Percentiles rank a stretch among this genome's conserved stretches.
Conservation (phyloP, 108 stramenopile genomes). For the Pseudonitzschia multistriata region DNA sequence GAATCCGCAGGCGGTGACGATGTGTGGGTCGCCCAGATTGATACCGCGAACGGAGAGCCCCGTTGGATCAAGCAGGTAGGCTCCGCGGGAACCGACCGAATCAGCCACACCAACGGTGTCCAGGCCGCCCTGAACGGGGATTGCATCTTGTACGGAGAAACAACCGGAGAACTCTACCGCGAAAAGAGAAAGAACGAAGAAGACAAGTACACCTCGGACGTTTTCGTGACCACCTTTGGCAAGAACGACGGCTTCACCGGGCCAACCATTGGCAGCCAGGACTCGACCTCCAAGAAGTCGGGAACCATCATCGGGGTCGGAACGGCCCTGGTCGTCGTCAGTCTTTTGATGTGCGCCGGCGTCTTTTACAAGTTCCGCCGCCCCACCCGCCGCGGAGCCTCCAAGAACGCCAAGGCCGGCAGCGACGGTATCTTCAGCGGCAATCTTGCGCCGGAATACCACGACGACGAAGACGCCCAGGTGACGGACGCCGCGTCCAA, state of each 20-base stretch:
- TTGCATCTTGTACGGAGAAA: conserved; percentile 40
- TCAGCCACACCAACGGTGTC: conserved; percentile 30
- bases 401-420: not conserved
- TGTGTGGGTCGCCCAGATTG: conserved; percentile 31
- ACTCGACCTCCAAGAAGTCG: not conserved
- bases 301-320: not conserved
- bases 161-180: conserved; percentile 39
- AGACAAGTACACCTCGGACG: not conserved
- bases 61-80: conserved; percentile 23
- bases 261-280: not conserved
- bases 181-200: not conserved
- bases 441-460: not conserved
- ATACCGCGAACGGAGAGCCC: conserved; percentile 19
- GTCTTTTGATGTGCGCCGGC: not conserved
- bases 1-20: conserved; percentile 32
- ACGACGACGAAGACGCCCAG: not conserved
- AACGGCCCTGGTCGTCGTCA: not conserved
- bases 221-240: conserved; percentile 16
- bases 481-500: too few species aligned
- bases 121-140: conserved; percentile 26
- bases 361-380: not conserved
- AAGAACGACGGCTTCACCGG: conserved; percentile 5
- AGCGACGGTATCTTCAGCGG: not conserved
- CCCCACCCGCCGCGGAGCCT: not conserved
- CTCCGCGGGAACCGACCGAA: conserved; percentile 25